These are phyloP conservation scores for Arachnopeziza araneosa DNA, from an alignment of 2,329 filamentous ascomycete species.

Conservation along the genomic window DNA sequence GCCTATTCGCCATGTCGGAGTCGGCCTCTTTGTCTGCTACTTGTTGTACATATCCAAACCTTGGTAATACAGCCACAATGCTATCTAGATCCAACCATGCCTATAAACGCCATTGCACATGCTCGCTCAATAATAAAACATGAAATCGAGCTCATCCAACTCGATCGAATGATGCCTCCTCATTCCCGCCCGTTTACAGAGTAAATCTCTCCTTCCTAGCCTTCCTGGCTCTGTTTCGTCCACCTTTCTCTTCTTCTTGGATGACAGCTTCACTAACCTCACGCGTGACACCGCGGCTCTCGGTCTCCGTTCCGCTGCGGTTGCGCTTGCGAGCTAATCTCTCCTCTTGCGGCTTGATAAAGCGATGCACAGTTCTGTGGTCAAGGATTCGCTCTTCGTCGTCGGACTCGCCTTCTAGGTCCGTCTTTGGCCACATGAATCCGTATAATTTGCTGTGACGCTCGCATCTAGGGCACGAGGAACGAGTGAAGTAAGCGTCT, in stretches of 20 bases:
- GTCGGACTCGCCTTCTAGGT: constrained; percentile 69
- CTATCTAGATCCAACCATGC: neutral
- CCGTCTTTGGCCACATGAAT: constrained; percentile 93
- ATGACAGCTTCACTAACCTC: constrained; percentile 18
- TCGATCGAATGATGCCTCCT: too few species aligned
- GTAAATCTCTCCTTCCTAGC: constrained; percentile 4
- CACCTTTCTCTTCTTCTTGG: neutral
- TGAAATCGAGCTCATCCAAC: neutral
- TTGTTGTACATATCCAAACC: neutral
- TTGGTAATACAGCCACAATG: neutral
- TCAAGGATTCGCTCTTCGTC: constrained; percentile 64
- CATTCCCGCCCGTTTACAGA: neutral
- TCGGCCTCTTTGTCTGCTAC: neutral
- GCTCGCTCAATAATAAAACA: neutral
- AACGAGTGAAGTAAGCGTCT: constrained; percentile 80
- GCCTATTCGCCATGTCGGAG: neutral
- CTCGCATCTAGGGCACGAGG: constrained; percentile 87
- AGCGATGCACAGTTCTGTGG: constrained; percentile 82
- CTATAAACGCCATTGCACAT: constrained; percentile 2
- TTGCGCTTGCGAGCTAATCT: constrained; percentile 20
- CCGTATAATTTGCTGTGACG: constrained; percentile 94
- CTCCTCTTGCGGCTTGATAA: constrained; percentile 68
- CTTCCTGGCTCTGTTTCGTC: constrained; percentile 4
- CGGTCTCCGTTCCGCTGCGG: constrained; percentile 11
- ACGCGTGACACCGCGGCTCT: constrained; percentile 19